Evolutionary conservation across 225 moss, liverwort and hornwort species (phyloP).

Genomic region (Pseudisothecium myosuroides): DNA sequence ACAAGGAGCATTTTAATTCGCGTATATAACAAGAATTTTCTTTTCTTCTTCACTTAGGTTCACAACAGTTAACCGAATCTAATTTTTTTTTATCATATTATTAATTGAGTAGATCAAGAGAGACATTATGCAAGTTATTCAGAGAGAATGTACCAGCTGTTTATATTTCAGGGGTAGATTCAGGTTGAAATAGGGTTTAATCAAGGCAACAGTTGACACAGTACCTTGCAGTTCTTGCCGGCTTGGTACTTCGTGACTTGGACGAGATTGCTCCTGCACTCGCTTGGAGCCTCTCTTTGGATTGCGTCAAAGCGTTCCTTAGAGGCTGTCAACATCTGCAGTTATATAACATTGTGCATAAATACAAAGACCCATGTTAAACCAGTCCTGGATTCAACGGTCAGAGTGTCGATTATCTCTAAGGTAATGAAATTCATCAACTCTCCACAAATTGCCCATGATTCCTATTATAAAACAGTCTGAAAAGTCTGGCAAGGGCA

Average conservation of each 20-base stretch:
- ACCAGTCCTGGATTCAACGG: neutral
- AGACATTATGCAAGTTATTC: no score
- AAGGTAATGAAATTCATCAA: neutral
- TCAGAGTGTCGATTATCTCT: neutral
- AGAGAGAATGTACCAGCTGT: neutral
- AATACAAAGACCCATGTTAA: neutral
- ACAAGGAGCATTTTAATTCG: neutral
- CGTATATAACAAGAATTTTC: no score
- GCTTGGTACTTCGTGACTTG: slow-evolving; percentile 65
- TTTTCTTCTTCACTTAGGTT: neutral
- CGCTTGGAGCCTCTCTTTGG: slow-evolving; percentile 34
- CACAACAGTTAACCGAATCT: neutral
- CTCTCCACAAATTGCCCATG: neutral
- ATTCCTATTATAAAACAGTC: neutral
- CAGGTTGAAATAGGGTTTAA: neutral
- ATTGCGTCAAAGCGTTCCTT: slow-evolving; percentile 43
- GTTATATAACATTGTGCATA: neutral
- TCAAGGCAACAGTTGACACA: neutral
- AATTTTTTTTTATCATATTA: no score
- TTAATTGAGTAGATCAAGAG: no score
- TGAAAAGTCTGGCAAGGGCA: neutral
- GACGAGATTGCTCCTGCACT: slow-evolving; percentile 23
- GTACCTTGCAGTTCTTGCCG: slow-evolving; percentile 62
- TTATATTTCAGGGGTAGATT: no score
- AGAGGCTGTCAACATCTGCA: slow-evolving; percentile 52